Evolutionary conservation across 305 asterid genomes (phyloP), one percentile per base, ranked within the genome.

Genomic region (Plantago lanceolata): DNA sequence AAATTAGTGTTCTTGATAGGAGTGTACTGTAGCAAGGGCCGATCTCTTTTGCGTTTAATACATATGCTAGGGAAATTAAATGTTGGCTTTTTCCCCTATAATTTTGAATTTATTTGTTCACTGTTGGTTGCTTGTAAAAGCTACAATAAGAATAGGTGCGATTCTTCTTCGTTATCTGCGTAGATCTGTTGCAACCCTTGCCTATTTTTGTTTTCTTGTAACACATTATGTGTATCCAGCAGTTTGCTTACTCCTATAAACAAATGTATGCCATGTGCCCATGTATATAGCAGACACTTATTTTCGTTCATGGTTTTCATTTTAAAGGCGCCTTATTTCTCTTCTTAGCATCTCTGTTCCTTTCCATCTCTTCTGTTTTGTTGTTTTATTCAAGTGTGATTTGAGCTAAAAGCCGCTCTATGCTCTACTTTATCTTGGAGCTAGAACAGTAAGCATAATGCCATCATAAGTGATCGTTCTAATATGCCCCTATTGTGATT

Each of bases 21-120:
- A 48, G 57, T 17, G 66, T 63, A 63, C 65, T 70, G 68, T 61
- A 53, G 74, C 59, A 62, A 58, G 57, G 75, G 68, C 69, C 64
- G 69, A n/a, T 68, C n/a, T 65, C 71, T 77, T 85, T 79, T 78
- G 8, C 8, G 28, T 37, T 43, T 19, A 26, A 28, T 26, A 44
- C 8, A 4, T 13, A 8, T 37, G 15, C 44, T 37, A 37, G 44
- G 8, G 44, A 37, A 8, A 37, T 37, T 37, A 8, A 37, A 7
- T 14, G 3, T 37, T 37, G 44, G 44, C 44, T 37, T 12, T 14
- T 37, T 37, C 5, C 8, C 44, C 44, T 37, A 37, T 55, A 56
- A 56, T 13, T 56, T 29, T 16, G 3, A 29, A 15, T 15, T 55
- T 26, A 35, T 55, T 55, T 16, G 14, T 15, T 9, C 3, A 19